phyloP scores from a whole-genome alignment of 371 early-diverging fungal species.

The Lichtheimia hyalospora region DNA sequence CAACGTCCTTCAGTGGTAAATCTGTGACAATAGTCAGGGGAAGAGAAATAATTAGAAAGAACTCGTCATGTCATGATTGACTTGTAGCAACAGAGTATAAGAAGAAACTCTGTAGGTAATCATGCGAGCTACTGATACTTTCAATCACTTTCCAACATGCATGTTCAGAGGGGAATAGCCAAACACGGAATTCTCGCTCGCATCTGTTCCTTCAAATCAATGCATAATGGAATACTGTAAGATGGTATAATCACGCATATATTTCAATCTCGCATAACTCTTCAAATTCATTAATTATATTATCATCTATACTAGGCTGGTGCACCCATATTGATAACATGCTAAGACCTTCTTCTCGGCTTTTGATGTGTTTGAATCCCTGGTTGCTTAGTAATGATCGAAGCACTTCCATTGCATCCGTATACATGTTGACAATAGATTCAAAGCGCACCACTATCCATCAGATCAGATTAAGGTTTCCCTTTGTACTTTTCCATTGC shows the following conservation, averaged over 20 bases:
- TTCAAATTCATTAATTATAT: conserved; percentile 28
- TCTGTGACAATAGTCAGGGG: too few species aligned
- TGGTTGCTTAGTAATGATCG: conserved; percentile 14
- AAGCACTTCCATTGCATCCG: conserved; percentile 25
- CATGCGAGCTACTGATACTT: too few species aligned
- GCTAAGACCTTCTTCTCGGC: conserved; percentile 35
- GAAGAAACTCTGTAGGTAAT: too few species aligned
- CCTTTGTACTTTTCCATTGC: not conserved
- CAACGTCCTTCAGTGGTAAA: too few species aligned
- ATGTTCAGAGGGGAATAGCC: too few species aligned
- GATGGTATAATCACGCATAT: not conserved
- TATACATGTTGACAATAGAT: conserved; percentile 32
- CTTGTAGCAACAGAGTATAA: too few species aligned
- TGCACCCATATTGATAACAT: conserved; percentile 44
- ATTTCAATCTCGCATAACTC: conserved; percentile 29
- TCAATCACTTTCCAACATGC: too few species aligned
- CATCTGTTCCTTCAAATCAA: not conserved
- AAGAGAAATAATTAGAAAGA: too few species aligned
- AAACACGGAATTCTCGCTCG: too few species aligned
- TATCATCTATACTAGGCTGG: conserved; percentile 30
- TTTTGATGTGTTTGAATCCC: conserved; percentile 23
- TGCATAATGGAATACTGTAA: too few species aligned
- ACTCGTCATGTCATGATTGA: too few species aligned
- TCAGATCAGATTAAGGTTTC: not conserved
- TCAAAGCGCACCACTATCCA: conserved; percentile 15